A percentile compares a stretch with the other conserved stretches of the same genome.
Evolutionary conservation across 768 basidiomycete species (phyloP).

Genomic region (Suillus ampliporus): DNA sequence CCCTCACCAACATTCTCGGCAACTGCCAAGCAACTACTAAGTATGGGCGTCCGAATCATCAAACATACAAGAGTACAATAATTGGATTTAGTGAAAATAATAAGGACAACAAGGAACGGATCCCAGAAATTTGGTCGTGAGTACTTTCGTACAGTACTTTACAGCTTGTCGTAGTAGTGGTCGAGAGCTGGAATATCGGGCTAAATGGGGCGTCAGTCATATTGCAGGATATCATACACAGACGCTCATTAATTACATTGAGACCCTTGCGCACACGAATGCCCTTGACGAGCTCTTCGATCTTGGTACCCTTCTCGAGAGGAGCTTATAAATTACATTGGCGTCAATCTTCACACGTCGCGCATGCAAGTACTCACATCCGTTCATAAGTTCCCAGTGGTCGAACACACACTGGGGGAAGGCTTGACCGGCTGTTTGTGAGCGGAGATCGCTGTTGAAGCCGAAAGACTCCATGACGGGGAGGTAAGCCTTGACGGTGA

Average conservation of each 20-base stretch:
- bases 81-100: conserved; percentile 14
- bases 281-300: conserved; percentile 79
- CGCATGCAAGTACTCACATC: conserved; percentile 56
- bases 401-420: conserved; percentile 97
- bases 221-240: background rate
- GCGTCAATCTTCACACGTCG: background rate
- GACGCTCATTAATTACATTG: conserved; percentile 62
- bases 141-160: conserved; percentile 32
- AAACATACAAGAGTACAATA: conserved; percentile 19
- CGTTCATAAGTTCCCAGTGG: conserved; percentile 88
- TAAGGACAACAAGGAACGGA: conserved; percentile 26
- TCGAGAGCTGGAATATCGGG: conserved; percentile 89
- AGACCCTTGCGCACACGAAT: conserved; percentile 96
- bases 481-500: conserved; percentile 97
- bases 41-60: background rate
- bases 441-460: conserved; percentile 95
- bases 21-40: background rate
- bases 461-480: conserved; percentile 94
- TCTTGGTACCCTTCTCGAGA: conserved; percentile 90
- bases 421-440: conserved; percentile 93
- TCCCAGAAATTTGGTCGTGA: conserved; percentile 16
- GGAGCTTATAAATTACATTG: conserved; percentile 52
- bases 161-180: conserved; percentile 94
- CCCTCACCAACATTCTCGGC: background rate
- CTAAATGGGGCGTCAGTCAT: conserved; percentile 42